Base-by-base conservation (phyloP, 768 basidiomycete genomes). In the Boletus tomentosulus region DNA sequence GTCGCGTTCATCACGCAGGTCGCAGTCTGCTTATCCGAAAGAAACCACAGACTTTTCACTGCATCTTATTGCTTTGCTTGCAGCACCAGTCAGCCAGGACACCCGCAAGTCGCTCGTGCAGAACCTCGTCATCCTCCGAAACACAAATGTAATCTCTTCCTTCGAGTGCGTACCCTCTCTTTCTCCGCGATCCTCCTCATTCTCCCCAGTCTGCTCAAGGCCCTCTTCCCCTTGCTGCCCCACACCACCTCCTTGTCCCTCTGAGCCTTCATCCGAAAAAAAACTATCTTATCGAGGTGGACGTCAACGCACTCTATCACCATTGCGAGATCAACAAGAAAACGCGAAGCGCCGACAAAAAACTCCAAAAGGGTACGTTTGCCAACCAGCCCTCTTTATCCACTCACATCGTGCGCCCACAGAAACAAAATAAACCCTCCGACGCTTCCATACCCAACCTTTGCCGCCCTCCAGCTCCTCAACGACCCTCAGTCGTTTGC, bases 401-500 rank as follows among this genome's bases (percentile, higher is more conserved):
- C 28, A 45, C 19, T 25, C n/a, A 58, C 33, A 46, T 59, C 74
- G 74, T 76, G 66, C 57, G 68, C 51, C 19, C 43, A 7, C 42
- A 78, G 73, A 79, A 76, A 68, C 68, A 67, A 57, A 53, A 56
- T 45, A 67, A 62, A 57, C 51, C 51, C 56, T 61, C 62, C 56
- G 60, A 52, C 43, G 62, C 43, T 1, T 57, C 68, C 0, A 70
- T 70, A 5, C 72, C 85, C 8, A 98, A 98, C 67, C 19, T 98
- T 98, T 66, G 86, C 95, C 3, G 96, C 94, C 25, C 74, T 98
- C 33, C 90, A 97, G 62, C 82, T 98, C 15, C 78, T 99, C 44
- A 83, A 95, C 61, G 97, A 99, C 66, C 93, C 97, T 2, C 96
- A 99, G 70, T 89, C 88, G 0, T 98, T 98, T 66, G 86, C 84